Evolutionary conservation across 2,329 filamentous ascomycete genomes (phyloP), one percentile per base, ranked within the genome.

Genomic region (Colletotrichum sp.): DNA sequence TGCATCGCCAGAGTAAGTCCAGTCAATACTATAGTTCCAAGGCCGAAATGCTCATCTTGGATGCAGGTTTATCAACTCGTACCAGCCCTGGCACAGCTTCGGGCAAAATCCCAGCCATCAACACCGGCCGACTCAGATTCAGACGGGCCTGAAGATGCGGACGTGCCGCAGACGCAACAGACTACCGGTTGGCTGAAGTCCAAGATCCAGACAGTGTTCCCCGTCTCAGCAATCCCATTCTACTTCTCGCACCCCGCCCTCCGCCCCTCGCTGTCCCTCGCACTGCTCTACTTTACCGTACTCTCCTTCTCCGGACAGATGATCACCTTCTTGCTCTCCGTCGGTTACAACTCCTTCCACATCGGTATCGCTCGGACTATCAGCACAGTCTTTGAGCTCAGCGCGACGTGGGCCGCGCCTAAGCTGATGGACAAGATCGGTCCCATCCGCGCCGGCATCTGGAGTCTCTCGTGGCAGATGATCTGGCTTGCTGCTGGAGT

Each of bases 391-490:
- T 88, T 92, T 66, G 93, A 94, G 80, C 83, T 94, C 4, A 85
- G 85, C 9, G 92, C 92, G 0, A 94, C 93, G 0, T 93, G 90
- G 87, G 81, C 89, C 1, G 91, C 89, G 0, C 92, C 92, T 0
- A 83, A 85, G 71, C 81, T 93, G 16, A 92, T 92, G 87, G 79
- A 79, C 4, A 84, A 83, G 52, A 89, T 93, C 52, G 91, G 92
- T 0, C 85, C 89, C 1, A 86, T 95, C 9, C 86, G 94, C n/a
- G 88, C 90, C 0, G 94, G 94, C 0, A 87, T 95, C 5, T 96
- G 94, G 94, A 92, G 91, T 77, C 81, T 93, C 12, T 92, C 89
- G 71, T 94, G 92, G 90, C 93, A 95, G 80, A 85, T 93, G n/a
- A 72, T 86, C 4, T 92, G 89, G 78, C 84, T 93, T 6, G 85